Evolutionary conservation across 2,329 filamentous ascomycete genomes (phyloP), one percentile per base, ranked within the genome.

Genomic region (Penicillium vulpinum): DNA sequence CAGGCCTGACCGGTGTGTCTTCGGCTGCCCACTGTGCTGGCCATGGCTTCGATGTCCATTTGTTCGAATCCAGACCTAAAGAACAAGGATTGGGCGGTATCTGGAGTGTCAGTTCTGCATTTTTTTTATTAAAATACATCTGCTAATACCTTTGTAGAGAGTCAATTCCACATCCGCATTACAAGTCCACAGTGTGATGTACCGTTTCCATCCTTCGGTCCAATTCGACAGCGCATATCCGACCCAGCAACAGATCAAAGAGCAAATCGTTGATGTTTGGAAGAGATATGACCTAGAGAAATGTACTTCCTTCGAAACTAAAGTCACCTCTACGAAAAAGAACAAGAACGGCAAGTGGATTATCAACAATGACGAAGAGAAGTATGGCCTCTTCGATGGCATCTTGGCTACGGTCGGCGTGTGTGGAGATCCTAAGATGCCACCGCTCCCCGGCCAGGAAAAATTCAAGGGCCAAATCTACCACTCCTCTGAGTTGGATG

Each of bases 121-220:
- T n/a, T 40, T 28, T 11, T 9, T 6, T 0, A 35, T 35, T 16
- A 22, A 21, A 28, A 15, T 11, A 36, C 4, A 35, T 3, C 13
- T 29, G 38, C 47, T 61, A 55, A 61, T 45, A 44, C 6, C 18
- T 40, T 3, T 26, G 24, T 57, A 90, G 86, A 83, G 83, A 73
- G 89, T 94, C 39, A 93, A 94, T 76, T 89, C 89, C 50, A 92
- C 89, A 0, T 92, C 89, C 0, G 85, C 89, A 16, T 81, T 95
- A 0, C 90, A 94, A 68, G 92, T 95, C 22, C 90, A 95, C 71
- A 90, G 87, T 21, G 73, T 92, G 56, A 94, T 94, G 90, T 95
- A 93, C 73, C 85, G 91, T 22, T 96, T 95, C 71, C 89, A 93
- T 63, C 91, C 91, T 0, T 89, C 88, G 0, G 85, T 95, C 1